Base-by-base conservation (phyloP, 768 basidiomycete species). In the Kwoniella newhampshirensis region DNA sequence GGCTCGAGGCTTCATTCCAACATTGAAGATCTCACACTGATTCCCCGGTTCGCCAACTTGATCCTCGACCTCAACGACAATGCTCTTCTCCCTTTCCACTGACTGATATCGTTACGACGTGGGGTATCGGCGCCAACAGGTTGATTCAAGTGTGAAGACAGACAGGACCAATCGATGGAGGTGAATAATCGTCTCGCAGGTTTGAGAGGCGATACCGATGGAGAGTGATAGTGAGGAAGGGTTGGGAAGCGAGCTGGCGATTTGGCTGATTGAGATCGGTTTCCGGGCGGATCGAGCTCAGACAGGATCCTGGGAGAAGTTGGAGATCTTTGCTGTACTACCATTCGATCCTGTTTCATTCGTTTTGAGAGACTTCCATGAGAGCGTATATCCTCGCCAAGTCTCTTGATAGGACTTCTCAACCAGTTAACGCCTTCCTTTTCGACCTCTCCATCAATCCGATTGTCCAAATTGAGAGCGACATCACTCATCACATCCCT, bases 61-160 rank as follows among this genome's bases (percentile, higher is more conserved):
- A 64, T 51, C 54, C 62, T 59, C 23, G 62, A 64, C 37, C 58
- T 42, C 30, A 64, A 41, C 37, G 57, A 59, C 20, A 64, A 25
- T 8, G 58, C 44, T 35, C 44, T 63, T 11, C 41, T 32, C 8
- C 41, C 36, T 35, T 30, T 51, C 8, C 35, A 26, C 32, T 32
- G 8, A 51, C 44, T 5, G 18, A 35, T 43, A 30, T 41, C 51
- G 28, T 39, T 35, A 8, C 17, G 40, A 5, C 8, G 12, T 23
- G 26, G 12, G 18, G 21, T 12, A 5, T 6, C 45, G 13, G 45
- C 11, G 12, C 7, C 12, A 6, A 15, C 13, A 17, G 17, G 21
- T 9, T 18, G 7, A 6, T 9, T 15, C 45, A 23, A 11, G 7
- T 8, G 23, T 5, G 11, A 6, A 6, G 45, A 9, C 12, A 25